Evolutionary conservation across 805 yeast genomes (phyloP).

Genomic region (Blastobotrys muscicola): DNA sequence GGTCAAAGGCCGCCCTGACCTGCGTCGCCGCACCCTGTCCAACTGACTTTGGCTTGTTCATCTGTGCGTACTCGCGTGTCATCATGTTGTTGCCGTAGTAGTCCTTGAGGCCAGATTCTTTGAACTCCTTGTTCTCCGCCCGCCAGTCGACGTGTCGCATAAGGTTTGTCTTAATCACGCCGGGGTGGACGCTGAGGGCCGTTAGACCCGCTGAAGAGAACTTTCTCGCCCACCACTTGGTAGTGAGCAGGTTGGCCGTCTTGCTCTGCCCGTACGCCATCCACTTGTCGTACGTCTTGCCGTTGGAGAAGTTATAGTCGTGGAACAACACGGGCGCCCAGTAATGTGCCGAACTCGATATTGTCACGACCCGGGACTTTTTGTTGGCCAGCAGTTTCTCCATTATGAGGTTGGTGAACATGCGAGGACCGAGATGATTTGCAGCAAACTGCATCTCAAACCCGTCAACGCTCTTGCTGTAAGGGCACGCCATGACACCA

Average conservation of each 20-base stretch:
- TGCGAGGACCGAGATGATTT: slow-evolving; percentile 65
- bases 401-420: slow-evolving; percentile 41
- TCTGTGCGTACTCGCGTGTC: too few relatives aligned
- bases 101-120: too few relatives aligned
- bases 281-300: slow-evolving; percentile 6
- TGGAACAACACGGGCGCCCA: slow-evolving; percentile 8
- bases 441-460: slow-evolving; percentile 77
- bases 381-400: slow-evolving; percentile 4
- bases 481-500: slow-evolving; percentile 73
- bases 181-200: slow-evolving; percentile 10
- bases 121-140: too few relatives aligned
- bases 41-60: too few relatives aligned
- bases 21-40: too few relatives aligned
- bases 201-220: slow-evolving; percentile 3
- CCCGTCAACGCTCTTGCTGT: slow-evolving; percentile 50
- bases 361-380: slow-evolving; percentile 5
- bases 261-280: slow-evolving; percentile 12
- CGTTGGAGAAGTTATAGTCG: slow-evolving; percentile 6
- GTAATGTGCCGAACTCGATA: slow-evolving; percentile 5
- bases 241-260: slow-evolving; percentile 8
- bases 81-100: too few relatives aligned
- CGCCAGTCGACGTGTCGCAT: slow-evolving; percentile 3
- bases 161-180: slow-evolving; percentile 9
- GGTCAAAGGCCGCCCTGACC: too few relatives aligned
- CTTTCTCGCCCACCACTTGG: slow-evolving; percentile 3